phyloP scores from a whole-genome alignment of 2,329 filamentous ascomycete species.

The Microdochium trichocladiopsis region DNA sequence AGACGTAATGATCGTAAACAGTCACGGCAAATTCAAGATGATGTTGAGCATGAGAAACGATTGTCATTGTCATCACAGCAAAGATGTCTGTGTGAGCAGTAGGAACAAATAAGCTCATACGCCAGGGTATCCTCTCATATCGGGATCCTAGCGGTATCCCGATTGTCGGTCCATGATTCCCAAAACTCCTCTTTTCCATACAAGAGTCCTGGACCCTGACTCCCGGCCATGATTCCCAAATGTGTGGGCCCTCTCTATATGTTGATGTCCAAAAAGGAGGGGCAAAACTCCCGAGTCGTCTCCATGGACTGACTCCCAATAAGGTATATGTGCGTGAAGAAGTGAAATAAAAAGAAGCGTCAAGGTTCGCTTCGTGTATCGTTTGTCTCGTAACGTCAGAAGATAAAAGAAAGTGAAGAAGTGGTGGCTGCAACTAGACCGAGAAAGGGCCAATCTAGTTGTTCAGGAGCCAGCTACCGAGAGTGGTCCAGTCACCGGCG shows the following conservation, averaged over 20 bases:
- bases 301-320: background rate
- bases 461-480: constrained; percentile 11
- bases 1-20: background rate
- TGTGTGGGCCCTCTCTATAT: background rate
- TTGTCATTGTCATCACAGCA: background rate
- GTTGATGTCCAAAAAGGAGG: background rate
- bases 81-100: background rate
- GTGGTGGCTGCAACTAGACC: background rate
- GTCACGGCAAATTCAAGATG: background rate
- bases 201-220: no score
- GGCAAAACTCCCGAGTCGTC: background rate
- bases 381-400: background rate
- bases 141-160: no score
- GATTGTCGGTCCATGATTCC: no score
- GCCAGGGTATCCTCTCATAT: no score
- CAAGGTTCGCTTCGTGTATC: background rate
- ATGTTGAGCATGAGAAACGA: background rate
- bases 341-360: background rate
- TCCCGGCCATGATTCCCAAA: background rate
- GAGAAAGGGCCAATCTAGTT: background rate
- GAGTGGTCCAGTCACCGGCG: constrained; percentile 28
- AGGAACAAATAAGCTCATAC: background rate
- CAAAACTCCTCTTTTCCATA: no score
- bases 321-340: background rate
- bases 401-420: background rate